Evolutionary conservation across 2,329 filamentous ascomycete genomes (phyloP), one percentile per base, ranked within the genome.

Genomic region (Calycina herbarum): DNA sequence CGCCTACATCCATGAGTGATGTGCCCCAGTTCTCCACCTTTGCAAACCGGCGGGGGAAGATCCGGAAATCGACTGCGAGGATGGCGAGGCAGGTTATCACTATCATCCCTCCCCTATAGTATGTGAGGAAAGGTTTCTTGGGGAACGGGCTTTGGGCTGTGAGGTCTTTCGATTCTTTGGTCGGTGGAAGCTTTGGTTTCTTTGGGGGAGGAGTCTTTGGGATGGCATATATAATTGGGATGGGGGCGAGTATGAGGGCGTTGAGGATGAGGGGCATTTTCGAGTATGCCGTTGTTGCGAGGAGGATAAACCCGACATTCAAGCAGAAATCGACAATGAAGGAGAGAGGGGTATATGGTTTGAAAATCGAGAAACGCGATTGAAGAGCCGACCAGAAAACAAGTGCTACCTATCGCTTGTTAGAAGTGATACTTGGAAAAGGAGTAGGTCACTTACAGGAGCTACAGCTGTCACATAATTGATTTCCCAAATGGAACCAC

Each of bases 1-100:
- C 95, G 59, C 95, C 95, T 73, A 98, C 83, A 76, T 99, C 95
- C 95, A 99, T 99, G 68, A 99, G 81, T n/a, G 94, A 98, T 1
- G 94, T 97, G 63, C 95, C 95, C 93, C 95, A 99, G n/a, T 92
- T 97, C 79, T 99, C 95, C 2, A 96, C 95, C 81, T 99, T 99
- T 65, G 93, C 95, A 76, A 98, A 98, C 38, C 95, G 89, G 33
- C 95, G 87, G 2, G 95, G 95, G 74, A 99, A 99, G 66, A 97
- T 83, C 20, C 85, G 88, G 76, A 99, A 99, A 78, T 99, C 95
- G 61, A 99, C 95, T 17, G 95, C 95, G n/a, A 99, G 85, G 71
- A 99, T 98, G 62, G 93, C 92, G 57, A 95, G 80, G 74, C 92
- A 96, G 7, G 95, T 99, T 70, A 91, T 85, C 61, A 96, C 84